A percentile compares a stretch with the other conserved stretches of the same genome.
phyloP scores from a whole-genome alignment of 2,329 filamentous ascomycete species.

The Colletotrichum caudatum region DNA sequence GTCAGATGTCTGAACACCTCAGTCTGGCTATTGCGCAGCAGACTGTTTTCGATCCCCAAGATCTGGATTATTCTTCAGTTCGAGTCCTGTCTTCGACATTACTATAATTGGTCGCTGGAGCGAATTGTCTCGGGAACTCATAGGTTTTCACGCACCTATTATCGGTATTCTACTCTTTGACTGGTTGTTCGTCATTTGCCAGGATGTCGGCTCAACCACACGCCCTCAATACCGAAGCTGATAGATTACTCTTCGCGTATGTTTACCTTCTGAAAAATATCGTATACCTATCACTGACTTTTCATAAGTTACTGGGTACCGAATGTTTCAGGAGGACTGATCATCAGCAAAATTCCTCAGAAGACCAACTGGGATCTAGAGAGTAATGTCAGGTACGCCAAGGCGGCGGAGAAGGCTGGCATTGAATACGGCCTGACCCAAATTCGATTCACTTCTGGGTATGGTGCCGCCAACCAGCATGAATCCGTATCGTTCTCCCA shows the following conservation, averaged over 20 bases:
- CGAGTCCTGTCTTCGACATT: background rate
- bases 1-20: background rate
- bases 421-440: constrained; percentile 66
- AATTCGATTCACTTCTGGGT: constrained; percentile 65
- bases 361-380: constrained; percentile 61
- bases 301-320: constrained; percentile 62
- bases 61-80: background rate
- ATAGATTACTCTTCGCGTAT: constrained; percentile 45
- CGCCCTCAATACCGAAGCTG: constrained; percentile 33
- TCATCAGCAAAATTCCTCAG: constrained; percentile 65
- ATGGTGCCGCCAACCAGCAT: constrained; percentile 62
- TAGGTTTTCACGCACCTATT: background rate
- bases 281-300: constrained; percentile 33
- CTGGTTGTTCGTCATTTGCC: no score
- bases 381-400: constrained; percentile 62
- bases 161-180: background rate
- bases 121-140: background rate
- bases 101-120: no score
- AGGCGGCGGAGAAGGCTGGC: constrained; percentile 60
- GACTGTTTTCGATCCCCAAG: no score
- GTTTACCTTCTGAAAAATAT: background rate
- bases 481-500: constrained; percentile 66
- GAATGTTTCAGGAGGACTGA: constrained; percentile 65
- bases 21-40: background rate
- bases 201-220: constrained; percentile 29